Percentiles rank a stretch among this genome's conserved stretches.
phyloP scores from a whole-genome alignment of 108 stramenopile genomes.

The Bacterosira constricta region DNA sequence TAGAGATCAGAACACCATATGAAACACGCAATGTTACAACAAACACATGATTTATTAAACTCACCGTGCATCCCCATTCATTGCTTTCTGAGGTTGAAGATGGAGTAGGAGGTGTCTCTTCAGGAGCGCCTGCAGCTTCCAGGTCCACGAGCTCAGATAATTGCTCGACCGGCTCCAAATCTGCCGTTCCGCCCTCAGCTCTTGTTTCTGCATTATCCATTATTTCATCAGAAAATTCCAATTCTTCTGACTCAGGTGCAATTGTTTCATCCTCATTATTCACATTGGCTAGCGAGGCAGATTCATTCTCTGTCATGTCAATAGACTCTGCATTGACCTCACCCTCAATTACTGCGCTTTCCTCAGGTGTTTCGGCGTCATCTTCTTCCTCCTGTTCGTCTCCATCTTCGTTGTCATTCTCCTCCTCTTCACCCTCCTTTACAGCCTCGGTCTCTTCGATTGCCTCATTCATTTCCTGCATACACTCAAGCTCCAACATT shows the following conservation, averaged over 20 bases:
- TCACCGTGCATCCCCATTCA: not conserved
- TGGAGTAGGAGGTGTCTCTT: not conserved
- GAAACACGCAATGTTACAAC: not conserved
- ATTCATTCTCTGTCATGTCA: not conserved
- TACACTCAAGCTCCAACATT: slow-evolving; percentile 62
- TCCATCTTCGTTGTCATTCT: not conserved
- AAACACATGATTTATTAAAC: not conserved
- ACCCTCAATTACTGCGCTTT: not conserved
- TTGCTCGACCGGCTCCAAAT: not conserved
- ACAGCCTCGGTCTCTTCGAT: not conserved
- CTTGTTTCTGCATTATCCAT: not conserved
- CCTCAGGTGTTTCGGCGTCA: slow-evolving; percentile 1
- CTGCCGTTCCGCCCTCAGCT: not conserved
- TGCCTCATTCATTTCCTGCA: slow-evolving; percentile 32
- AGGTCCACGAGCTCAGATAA: too few relatives aligned
- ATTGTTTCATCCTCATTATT: not conserved
- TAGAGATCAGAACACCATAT: not conserved
- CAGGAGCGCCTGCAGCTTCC: too few relatives aligned
- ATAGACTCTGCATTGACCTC: not conserved
- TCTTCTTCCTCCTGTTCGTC: slow-evolving; percentile 22
- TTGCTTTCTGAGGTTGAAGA: not conserved
- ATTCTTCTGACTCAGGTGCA: not conserved
- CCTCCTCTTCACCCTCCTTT: slow-evolving; percentile 2
- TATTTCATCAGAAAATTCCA: not conserved
- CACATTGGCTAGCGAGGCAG: not conserved